A percentile compares a stretch with the other conserved stretches of the same genome.
These are phyloP conservation scores for Penicillium chermesinum DNA, from an alignment of 495 filamentous ascomycete species.

Conservation along the genomic window DNA sequence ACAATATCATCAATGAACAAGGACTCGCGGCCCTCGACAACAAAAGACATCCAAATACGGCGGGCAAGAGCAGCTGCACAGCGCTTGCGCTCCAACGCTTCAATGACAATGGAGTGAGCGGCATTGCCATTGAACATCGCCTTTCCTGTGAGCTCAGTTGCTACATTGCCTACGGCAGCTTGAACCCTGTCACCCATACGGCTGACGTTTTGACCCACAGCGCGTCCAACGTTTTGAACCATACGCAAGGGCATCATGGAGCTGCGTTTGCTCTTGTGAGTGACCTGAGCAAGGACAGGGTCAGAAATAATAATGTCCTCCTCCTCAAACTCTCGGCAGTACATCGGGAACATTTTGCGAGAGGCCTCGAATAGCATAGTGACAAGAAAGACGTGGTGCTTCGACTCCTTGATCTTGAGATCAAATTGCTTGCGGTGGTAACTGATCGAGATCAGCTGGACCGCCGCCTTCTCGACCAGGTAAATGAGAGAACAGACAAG, in stretches of 20 bases:
- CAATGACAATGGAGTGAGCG: conserved; percentile 79
- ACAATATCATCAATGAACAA: conserved; percentile 75
- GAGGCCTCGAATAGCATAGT: conserved; percentile 86
- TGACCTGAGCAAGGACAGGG: conserved; percentile 48
- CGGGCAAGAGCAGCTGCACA: conserved; percentile 84
- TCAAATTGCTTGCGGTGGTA: conserved; percentile 96
- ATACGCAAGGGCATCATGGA: conserved; percentile 70
- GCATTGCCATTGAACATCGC: conserved; percentile 87
- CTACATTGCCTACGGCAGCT: conserved; percentile 87
- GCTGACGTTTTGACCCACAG: conserved; percentile 59
- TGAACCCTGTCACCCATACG: conserved; percentile 87
- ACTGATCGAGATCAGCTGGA: conserved; percentile 89
- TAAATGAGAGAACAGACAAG: conserved; percentile 75
- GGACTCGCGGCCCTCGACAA: conserved; percentile 78
- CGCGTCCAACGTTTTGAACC: conserved; percentile 46
- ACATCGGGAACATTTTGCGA: conserved; percentile 78
- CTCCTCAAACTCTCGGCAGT: conserved; percentile 82
- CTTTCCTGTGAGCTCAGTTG: conserved; percentile 90
- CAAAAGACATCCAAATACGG: conserved; percentile 97
- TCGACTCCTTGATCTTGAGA: conserved; percentile 78
- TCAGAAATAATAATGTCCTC: conserved; percentile 90
- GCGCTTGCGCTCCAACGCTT: conserved; percentile 76
- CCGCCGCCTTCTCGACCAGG: conserved; percentile 72
- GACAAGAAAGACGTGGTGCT: conserved; percentile 74
- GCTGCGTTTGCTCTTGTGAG: conserved; percentile 33